A percentile compares a stretch with the other conserved stretches of the same genome.
Evolutionary conservation across 305 asterid genomes (phyloP).

Genomic region (Fraxinus albicans): DNA sequence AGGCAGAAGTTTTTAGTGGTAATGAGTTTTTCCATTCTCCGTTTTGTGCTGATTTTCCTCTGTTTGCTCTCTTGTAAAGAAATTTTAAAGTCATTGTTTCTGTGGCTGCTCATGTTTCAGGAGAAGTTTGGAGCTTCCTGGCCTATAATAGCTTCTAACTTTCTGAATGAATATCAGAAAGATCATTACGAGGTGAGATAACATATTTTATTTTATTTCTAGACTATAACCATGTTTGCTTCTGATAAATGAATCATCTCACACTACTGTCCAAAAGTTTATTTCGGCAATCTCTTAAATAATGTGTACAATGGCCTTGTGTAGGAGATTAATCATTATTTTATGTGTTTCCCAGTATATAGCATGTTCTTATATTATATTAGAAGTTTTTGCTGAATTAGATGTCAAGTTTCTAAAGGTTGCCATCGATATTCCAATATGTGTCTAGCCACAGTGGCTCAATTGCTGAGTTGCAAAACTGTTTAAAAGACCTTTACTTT

Average conservation of each 20-base stretch:
- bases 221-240: conserved; percentile 4
- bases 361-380: neutral
- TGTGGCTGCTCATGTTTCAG: conserved; percentile 40
- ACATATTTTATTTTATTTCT: conserved; percentile 2
- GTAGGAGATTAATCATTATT: neutral
- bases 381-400: neutral
- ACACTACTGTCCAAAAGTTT: neutral
- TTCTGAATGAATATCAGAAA: conserved; percentile 71
- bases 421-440: neutral
- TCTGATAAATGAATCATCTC: neutral
- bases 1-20: conserved; percentile 62
- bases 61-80: neutral
- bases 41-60: neutral
- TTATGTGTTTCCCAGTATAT: neutral
- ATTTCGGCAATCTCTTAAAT: neutral
- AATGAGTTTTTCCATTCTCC: neutral
- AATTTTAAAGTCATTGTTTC: neutral
- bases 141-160: conserved; percentile 73
- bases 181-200: conserved; percentile 70
- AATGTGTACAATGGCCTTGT: neutral
- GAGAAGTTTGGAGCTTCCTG: conserved; percentile 86
- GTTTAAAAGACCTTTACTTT: neutral
- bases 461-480: neutral
- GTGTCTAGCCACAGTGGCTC: neutral
- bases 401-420: neutral